These are phyloP conservation scores for Candida takata DNA, from an alignment of 805 yeast species.

Conservation along the genomic window DNA sequence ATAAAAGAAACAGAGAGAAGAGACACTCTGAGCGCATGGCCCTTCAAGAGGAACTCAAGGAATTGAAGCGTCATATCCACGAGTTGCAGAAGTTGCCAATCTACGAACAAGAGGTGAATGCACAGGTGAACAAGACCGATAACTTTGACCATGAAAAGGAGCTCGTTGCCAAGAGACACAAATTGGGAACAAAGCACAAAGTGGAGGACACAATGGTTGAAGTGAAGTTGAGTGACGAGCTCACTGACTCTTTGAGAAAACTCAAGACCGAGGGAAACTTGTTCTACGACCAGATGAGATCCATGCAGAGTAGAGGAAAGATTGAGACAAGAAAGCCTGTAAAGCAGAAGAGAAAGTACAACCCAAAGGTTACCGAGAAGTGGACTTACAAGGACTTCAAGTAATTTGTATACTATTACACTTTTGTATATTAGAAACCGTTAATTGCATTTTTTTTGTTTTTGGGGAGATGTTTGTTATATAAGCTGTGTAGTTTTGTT, in stretches of 20 bases:
- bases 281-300: slow-evolving; percentile 73
- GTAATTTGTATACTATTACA: slow-evolving; percentile 20
- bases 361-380: slow-evolving; percentile 78
- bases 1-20: slow-evolving; percentile 67
- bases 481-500: neutral
- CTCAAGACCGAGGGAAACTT: slow-evolving; percentile 88
- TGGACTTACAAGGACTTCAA: slow-evolving; percentile 90
- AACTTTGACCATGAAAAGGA: slow-evolving; percentile 12
- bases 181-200: slow-evolving; percentile 39
- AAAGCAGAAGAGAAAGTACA: slow-evolving; percentile 58
- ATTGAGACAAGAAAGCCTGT: slow-evolving; percentile 74
- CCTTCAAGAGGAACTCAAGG: slow-evolving; percentile 50
- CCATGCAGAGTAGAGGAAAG: slow-evolving; percentile 77
- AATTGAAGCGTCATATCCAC: slow-evolving; percentile 50
- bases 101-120: slow-evolving; percentile 25
- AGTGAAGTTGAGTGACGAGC: slow-evolving; percentile 82
- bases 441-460: slow-evolving; percentile 1
- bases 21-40: slow-evolving; percentile 52
- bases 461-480: neutral
- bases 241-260: slow-evolving; percentile 75
- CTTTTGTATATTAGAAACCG: slow-evolving; percentile 7
- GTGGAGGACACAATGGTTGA: slow-evolving; percentile 46
- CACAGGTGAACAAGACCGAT: slow-evolving; percentile 20
- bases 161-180: slow-evolving; percentile 25
- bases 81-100: slow-evolving; percentile 48